phyloP scores from a whole-genome alignment of 257 asterid genomes.

The Solanum paucissectum region DNA sequence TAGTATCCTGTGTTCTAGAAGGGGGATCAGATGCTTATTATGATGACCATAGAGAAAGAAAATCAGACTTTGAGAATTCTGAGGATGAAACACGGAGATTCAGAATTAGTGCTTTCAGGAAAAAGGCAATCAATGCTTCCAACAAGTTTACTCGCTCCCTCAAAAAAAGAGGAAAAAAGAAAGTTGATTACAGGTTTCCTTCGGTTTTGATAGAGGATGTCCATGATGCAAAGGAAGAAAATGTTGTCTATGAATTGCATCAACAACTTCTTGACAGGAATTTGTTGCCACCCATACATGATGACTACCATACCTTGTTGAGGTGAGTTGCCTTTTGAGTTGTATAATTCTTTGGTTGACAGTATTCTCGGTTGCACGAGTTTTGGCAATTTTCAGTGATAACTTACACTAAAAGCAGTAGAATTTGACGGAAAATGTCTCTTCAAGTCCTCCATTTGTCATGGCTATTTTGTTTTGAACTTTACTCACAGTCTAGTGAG shows the following conservation, averaged over 20 bases:
- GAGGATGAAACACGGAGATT: conserved; percentile 79
- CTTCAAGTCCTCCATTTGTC: neutral
- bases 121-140: conserved; percentile 81
- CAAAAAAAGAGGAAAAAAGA: conserved; percentile 74
- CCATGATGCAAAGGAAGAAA: conserved; percentile 74
- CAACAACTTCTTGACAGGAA: conserved; percentile 48
- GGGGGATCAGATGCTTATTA: neutral
- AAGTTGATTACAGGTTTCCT: conserved; percentile 81
- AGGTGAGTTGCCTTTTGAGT: conserved; percentile 34
- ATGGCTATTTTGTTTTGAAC: neutral
- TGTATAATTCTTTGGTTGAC: neutral
- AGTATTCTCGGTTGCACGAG: neutral
- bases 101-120: conserved; percentile 59
- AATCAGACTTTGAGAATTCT: conserved; percentile 57
- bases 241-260: conserved; percentile 59
- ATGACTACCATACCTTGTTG: conserved; percentile 77
- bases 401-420: neutral
- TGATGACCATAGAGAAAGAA: conserved; percentile 70
- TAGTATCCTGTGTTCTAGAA: neutral
- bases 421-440: neutral
- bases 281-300: conserved; percentile 68
- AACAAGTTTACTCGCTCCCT: conserved; percentile 80
- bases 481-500: neutral
- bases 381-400: neutral
- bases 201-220: conserved; percentile 71